phyloP scores from a whole-genome alignment of 2,329 filamentous ascomycete genomes.

The Apiospora marii region DNA sequence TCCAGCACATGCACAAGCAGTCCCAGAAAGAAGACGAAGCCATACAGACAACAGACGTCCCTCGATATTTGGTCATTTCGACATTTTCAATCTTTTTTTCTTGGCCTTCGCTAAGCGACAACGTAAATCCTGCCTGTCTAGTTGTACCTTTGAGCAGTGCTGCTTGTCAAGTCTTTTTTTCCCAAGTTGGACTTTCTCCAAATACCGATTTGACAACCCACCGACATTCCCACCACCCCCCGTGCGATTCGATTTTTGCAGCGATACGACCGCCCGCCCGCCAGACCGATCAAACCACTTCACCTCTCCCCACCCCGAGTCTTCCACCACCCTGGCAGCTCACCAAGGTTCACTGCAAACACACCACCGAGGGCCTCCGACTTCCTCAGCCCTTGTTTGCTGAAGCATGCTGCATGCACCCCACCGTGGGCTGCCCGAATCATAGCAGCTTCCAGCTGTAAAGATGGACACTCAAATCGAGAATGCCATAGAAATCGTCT shows the following conservation, averaged over 20 bases:
- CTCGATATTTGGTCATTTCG: background rate
- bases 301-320: background rate
- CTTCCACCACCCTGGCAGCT: background rate
- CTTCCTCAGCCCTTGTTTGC: slow-evolving; percentile 26
- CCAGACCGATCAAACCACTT: slow-evolving; percentile 9
- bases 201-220: background rate
- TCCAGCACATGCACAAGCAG: slow-evolving; percentile 16
- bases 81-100: background rate
- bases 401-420: slow-evolving; percentile 53
- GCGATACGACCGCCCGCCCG: background rate
- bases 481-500: slow-evolving; percentile 94
- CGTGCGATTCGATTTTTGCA: slow-evolving; percentile 4
- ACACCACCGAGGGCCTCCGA: background rate
- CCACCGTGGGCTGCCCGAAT: slow-evolving; percentile 49
- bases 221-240: background rate
- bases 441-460: slow-evolving; percentile 46
- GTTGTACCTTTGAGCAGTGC: background rate
- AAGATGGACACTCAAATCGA: slow-evolving; percentile 69
- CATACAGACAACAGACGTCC: background rate
- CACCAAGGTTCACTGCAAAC: background rate
- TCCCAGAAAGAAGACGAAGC: background rate
- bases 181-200: background rate
- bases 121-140: background rate
- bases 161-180: background rate
- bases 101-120: background rate